Percentiles rank a stretch among this genome's conserved stretches.
Conservation (phyloP, 352 stramenopile species). For the Pelagophyceae sp. region DNA sequence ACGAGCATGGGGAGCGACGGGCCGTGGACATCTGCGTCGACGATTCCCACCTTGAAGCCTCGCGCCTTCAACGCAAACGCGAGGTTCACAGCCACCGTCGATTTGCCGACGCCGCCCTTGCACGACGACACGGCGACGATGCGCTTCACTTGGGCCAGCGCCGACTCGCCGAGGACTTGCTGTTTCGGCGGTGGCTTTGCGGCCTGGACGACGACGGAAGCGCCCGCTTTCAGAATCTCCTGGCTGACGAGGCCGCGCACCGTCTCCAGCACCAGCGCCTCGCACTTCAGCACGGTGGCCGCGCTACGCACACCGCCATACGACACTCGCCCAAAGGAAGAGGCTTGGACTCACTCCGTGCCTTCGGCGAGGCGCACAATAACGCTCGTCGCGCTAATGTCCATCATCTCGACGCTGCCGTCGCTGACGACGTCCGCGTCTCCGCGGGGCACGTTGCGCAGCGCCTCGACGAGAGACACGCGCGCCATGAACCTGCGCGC, state of each 20-base stretch:
- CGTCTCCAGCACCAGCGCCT: not conserved
- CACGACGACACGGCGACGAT: slow-evolving; percentile 63
- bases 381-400: not conserved
- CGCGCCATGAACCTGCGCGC: not conserved
- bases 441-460: not conserved
- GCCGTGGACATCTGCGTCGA: slow-evolving; percentile 98
- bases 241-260: not conserved
- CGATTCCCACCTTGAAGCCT: slow-evolving; percentile 78
- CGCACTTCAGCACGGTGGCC: not conserved
- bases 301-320: too few relatives aligned
- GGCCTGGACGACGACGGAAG: not conserved
- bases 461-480: slow-evolving; percentile 4
- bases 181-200: not conserved
- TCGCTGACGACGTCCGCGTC: not conserved
- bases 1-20: slow-evolving; percentile 93
- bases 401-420: not conserved
- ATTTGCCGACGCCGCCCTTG: slow-evolving; percentile 97
- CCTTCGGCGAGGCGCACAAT: not conserved
- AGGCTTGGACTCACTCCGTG: too few relatives aligned
- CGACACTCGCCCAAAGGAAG: too few relatives aligned
- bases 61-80: slow-evolving; percentile 78
- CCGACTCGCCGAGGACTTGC: not conserved
- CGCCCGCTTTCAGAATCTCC: not conserved
- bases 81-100: slow-evolving; percentile 93
- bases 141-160: slow-evolving; percentile 32